phyloP scores from a whole-genome alignment of 1,284 basidiomycete species.

The Irpex lacteus region DNA sequence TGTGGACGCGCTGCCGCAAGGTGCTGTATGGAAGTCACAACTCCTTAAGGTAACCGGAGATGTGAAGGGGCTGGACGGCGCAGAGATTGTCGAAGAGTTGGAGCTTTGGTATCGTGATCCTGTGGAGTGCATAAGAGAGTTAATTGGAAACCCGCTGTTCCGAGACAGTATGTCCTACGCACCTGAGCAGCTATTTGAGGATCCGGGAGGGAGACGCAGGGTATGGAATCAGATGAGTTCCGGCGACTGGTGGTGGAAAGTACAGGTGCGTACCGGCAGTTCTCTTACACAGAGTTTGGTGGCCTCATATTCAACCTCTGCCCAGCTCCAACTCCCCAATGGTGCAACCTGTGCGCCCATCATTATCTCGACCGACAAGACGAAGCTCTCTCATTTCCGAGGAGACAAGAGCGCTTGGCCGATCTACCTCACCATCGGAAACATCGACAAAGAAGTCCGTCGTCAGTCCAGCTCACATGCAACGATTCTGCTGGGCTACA shows the following conservation, averaged over 20 bases:
- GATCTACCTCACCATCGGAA: slow-evolving; percentile 23
- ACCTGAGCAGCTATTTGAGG: slow-evolving; percentile 20
- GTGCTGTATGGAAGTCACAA: slow-evolving; percentile 21
- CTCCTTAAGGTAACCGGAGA: slow-evolving; percentile 18
- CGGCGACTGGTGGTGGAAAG: slow-evolving; percentile 23
- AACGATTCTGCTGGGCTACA: slow-evolving; percentile 22
- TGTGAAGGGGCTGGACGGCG: slow-evolving; percentile 11
- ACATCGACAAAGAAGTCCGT: slow-evolving; percentile 18
- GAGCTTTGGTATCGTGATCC: slow-evolving; percentile 31
- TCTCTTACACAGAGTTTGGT: background rate
- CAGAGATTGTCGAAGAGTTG: slow-evolving; percentile 13
- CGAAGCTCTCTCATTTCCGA: slow-evolving; percentile 17
- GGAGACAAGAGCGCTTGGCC: slow-evolving; percentile 25
- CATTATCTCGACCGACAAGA: slow-evolving; percentile 22
- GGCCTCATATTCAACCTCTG: background rate
- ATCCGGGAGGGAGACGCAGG: slow-evolving; percentile 8
- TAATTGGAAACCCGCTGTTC: slow-evolving; percentile 29
- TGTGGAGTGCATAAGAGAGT: slow-evolving; percentile 24
- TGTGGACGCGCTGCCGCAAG: slow-evolving; percentile 29
- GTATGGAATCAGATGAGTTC: slow-evolving; percentile 21
- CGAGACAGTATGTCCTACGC: slow-evolving; percentile 20
- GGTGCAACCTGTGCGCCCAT: slow-evolving; percentile 17
- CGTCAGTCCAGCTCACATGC: slow-evolving; percentile 17
- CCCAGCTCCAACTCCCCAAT: slow-evolving; percentile 9
- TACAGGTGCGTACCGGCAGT: slow-evolving; percentile 1